Conservation (phyloP, 352 stramenopile species). For the Paralagenidium karlingii region DNA sequence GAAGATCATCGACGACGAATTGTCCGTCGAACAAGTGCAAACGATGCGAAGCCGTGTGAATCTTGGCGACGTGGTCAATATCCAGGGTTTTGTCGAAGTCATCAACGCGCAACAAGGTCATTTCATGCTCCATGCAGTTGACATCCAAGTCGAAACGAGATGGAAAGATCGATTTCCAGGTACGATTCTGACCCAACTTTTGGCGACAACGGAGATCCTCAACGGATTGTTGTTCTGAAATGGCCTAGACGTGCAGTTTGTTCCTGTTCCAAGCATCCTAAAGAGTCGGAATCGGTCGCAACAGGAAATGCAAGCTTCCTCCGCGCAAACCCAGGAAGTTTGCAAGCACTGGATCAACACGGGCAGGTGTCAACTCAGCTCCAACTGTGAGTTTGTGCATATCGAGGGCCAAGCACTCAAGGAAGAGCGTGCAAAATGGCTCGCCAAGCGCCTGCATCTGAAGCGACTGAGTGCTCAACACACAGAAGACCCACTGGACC, state of each 20-base stretch:
- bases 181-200: background rate
- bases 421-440: conserved; percentile 32
- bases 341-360: conserved; percentile 84
- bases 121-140: conserved; percentile 29
- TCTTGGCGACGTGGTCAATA: conserved; percentile 50
- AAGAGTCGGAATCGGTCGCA: too few species aligned
- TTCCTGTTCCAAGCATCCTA: conserved; percentile 31
- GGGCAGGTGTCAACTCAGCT: conserved; percentile 44
- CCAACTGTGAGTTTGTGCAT: conserved; percentile 55
- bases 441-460: conserved; percentile 40
- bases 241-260: conserved; percentile 26
- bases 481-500: conserved; percentile 44
- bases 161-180: conserved; percentile 46
- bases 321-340: conserved; percentile 11
- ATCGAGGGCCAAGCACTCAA: conserved; percentile 31
- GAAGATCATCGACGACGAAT: conserved; percentile 56
- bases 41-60: conserved; percentile 45
- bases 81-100: conserved; percentile 45
- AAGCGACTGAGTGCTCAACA: conserved; percentile 42
- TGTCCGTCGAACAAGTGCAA: conserved; percentile 49
- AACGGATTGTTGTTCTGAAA: background rate
- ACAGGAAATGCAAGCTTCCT: background rate
- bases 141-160: conserved; percentile 17
- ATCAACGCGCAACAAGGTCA: conserved; percentile 9
- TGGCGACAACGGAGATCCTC: background rate